phyloP scores from a whole-genome alignment of 352 stramenopile genomes.

The Phytophthora cryptogea region DNA sequence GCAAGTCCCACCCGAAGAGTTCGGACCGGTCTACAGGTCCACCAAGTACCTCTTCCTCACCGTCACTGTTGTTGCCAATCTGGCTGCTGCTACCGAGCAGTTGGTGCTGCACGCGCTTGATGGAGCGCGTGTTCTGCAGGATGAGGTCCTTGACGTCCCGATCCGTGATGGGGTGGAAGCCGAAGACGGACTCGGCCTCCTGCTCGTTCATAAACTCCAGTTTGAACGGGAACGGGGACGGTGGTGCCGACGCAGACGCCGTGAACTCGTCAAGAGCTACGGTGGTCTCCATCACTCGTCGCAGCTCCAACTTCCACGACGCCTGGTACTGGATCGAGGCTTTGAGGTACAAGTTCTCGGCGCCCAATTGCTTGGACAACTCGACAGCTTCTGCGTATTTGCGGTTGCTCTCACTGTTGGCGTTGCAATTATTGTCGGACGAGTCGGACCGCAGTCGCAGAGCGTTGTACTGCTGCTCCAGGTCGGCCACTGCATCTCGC shows the following conservation, averaged over 20 bases:
- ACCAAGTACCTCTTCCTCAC: constrained; percentile 3
- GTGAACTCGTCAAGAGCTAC: constrained; percentile 33
- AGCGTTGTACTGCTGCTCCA: constrained; percentile 48
- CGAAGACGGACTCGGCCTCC: constrained; percentile 46
- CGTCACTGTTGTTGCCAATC: constrained; percentile 8
- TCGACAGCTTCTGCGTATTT: constrained; percentile 36
- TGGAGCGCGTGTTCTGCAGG: constrained; percentile 35
- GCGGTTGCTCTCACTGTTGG: constrained; percentile 1
- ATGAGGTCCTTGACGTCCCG: constrained; percentile 49
- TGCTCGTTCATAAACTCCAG: constrained; percentile 35
- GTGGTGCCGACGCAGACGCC: constrained; percentile 16
- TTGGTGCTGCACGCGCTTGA: constrained; percentile 40
- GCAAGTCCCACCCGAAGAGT: constrained; percentile 54
- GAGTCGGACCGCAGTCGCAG: constrained; percentile 39
- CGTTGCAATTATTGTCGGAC: background rate
- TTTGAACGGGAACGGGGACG: constrained; percentile 28
- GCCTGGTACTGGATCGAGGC: constrained; percentile 51
- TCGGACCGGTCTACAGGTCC: constrained; percentile 28
- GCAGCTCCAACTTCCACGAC: constrained; percentile 49
- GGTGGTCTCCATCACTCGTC: constrained; percentile 55
- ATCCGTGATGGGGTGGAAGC: constrained; percentile 36
- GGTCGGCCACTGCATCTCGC: constrained; percentile 37
- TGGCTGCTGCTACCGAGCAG: constrained; percentile 15
- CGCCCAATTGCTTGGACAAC: constrained; percentile 45
- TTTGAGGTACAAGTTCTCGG: constrained; percentile 58